Conservation (phyloP, 2,329 filamentous ascomycete genomes). For the Fusarium zealandicum region DNA sequence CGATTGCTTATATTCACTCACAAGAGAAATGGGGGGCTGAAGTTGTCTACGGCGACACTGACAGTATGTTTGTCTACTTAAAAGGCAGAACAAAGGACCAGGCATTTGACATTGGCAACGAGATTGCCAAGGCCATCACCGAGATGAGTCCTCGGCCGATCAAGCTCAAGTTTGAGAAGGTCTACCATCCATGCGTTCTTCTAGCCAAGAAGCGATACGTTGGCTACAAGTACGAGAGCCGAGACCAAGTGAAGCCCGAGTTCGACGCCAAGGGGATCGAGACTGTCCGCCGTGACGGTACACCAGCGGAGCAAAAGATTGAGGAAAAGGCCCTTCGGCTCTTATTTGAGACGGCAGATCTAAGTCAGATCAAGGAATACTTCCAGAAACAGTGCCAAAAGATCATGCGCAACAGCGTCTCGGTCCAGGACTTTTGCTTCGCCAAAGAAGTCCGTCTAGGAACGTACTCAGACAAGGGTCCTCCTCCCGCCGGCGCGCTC, state of each 20-base stretch:
- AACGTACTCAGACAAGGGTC: slow-evolving; percentile 78
- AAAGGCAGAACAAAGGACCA: slow-evolving; percentile 86
- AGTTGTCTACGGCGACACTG: slow-evolving; percentile 97
- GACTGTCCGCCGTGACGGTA: slow-evolving; percentile 93
- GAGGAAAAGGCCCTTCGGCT: slow-evolving; percentile 90
- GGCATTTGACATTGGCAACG: slow-evolving; percentile 90
- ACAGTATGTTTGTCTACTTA: slow-evolving; percentile 90
- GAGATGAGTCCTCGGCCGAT: slow-evolving; percentile 88
- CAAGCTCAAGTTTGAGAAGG: slow-evolving; percentile 98
- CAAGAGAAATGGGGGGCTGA: slow-evolving; percentile 89
- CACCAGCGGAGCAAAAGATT: slow-evolving; percentile 94
- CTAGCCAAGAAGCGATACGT: slow-evolving; percentile 98
- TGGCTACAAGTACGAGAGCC: slow-evolving; percentile 92
- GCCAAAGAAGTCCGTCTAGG: slow-evolving; percentile 90
- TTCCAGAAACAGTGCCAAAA: slow-evolving; percentile 91
- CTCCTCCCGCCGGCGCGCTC: slow-evolving; percentile 84
- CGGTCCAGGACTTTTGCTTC: slow-evolving; percentile 95
- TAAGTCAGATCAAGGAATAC: slow-evolving; percentile 87
- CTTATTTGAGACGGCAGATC: slow-evolving; percentile 87
- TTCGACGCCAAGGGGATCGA: slow-evolving; percentile 99
- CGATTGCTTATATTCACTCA: slow-evolving; percentile 91
- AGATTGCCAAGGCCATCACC: slow-evolving; percentile 88
- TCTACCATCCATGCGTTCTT: slow-evolving; percentile 93
- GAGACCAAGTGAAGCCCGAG: slow-evolving; percentile 77
- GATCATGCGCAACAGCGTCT: slow-evolving; percentile 88